Evolutionary conservation across 768 basidiomycete genomes (phyloP).

Genomic region (Strobilomyces confusus): DNA sequence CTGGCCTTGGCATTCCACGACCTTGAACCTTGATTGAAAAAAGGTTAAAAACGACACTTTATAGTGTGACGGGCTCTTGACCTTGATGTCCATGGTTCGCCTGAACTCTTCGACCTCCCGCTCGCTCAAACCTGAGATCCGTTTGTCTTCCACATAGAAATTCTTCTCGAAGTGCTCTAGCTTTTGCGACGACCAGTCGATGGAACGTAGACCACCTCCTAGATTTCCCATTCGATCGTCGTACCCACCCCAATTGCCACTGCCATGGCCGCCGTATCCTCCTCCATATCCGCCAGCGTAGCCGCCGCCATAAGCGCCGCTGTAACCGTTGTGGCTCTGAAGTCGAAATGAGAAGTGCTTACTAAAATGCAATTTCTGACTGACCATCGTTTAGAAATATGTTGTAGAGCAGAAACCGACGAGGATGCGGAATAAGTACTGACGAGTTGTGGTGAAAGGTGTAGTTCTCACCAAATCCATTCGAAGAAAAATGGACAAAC

Average conservation of each 20-base stretch:
- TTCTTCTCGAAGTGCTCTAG: slow-evolving; percentile 95
- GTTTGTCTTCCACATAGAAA: slow-evolving; percentile 91
- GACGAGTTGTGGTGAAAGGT: slow-evolving; percentile 23
- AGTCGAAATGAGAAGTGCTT: not conserved
- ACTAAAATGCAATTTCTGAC: not conserved
- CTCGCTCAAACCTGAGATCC: slow-evolving; percentile 71
- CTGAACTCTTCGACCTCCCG: slow-evolving; percentile 88
- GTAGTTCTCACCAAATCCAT: slow-evolving; percentile 6
- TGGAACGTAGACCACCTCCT: slow-evolving; percentile 73
- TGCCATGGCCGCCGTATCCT: slow-evolving; percentile 27
- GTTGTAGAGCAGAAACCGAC: not conserved
- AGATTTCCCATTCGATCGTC: slow-evolving; percentile 76
- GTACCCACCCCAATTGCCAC: slow-evolving; percentile 34
- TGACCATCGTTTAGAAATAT: slow-evolving; percentile 19
- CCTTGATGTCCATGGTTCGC: slow-evolving; percentile 82
- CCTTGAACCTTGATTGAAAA: slow-evolving; percentile 71
- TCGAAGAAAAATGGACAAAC: slow-evolving; percentile 16
- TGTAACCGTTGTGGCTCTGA: slow-evolving; percentile 34
- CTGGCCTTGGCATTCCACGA: slow-evolving; percentile 80
- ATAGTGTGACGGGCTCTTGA: slow-evolving; percentile 25
- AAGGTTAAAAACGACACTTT: not conserved
- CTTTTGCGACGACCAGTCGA: slow-evolving; percentile 79
- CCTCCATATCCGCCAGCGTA: slow-evolving; percentile 22
- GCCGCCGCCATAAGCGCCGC: slow-evolving; percentile 29
- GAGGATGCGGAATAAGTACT: not conserved